Percentiles rank a stretch among this genome's conserved stretches.
Conservation (phyloP, 2,329 filamentous ascomycete genomes). For the Talaromyces sp. region DNA sequence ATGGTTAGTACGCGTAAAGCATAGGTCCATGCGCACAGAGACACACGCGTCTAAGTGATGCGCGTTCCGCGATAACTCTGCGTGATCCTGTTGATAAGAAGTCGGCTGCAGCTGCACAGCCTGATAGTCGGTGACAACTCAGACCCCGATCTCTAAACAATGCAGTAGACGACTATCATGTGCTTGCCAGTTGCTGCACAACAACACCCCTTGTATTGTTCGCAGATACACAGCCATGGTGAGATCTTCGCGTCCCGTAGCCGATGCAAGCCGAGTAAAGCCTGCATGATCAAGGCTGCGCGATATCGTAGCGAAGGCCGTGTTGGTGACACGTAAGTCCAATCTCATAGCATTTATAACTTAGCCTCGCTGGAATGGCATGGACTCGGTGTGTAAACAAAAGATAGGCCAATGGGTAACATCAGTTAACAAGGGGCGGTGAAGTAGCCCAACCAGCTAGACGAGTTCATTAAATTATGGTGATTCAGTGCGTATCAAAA, state of each 20-base stretch:
- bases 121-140: background rate
- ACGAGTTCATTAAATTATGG: background rate
- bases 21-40: background rate
- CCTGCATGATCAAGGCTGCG: background rate
- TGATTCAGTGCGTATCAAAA: slow-evolving; percentile 7
- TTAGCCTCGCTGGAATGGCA: background rate
- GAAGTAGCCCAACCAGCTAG: background rate
- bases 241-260: background rate
- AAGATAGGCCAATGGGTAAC: background rate
- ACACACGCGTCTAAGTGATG: background rate
- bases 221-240: background rate
- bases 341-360: background rate
- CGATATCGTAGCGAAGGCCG: background rate
- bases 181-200: slow-evolving; percentile 11
- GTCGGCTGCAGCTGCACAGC: background rate
- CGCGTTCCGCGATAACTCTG: background rate
- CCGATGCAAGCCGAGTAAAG: background rate
- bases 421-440: slow-evolving; percentile 12
- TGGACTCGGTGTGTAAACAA: background rate
- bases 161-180: slow-evolving; percentile 15
- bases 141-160: slow-evolving; percentile 11
- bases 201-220: background rate
- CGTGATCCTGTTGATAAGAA: background rate
- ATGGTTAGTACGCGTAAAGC: background rate
- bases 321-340: slow-evolving; percentile 1